Percentiles rank a stretch among this genome's conserved stretches.
Conservation (phyloP, 768 basidiomycete genomes). For the Amanita exitialis region DNA sequence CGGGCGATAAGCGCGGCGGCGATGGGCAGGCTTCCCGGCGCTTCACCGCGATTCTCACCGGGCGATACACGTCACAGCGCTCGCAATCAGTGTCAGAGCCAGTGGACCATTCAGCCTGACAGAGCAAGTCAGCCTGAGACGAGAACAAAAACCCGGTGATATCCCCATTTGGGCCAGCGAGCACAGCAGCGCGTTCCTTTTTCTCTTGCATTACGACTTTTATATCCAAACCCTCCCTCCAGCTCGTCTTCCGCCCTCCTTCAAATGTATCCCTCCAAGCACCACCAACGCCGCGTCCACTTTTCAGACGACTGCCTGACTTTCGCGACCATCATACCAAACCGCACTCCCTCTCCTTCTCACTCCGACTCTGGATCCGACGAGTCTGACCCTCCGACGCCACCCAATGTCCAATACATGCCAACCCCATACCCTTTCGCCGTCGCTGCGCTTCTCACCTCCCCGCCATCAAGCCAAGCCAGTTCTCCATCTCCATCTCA, state of each 20-base stretch:
- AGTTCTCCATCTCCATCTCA: background rate
- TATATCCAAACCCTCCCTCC: constrained; percentile 10
- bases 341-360: constrained; percentile 26
- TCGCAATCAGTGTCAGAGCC: background rate
- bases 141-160: background rate
- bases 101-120: background rate
- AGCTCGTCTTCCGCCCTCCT: constrained; percentile 1
- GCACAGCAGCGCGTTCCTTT: constrained; percentile 7
- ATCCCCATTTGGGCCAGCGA: background rate
- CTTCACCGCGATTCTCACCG: no score
- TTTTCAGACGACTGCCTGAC: constrained; percentile 16
- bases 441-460: constrained; percentile 12
- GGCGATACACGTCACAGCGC: no score
- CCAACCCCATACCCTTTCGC: constrained; percentile 22
- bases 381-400: constrained; percentile 21
- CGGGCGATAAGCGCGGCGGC: background rate
- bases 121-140: background rate
- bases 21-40: background rate
- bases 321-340: constrained; percentile 12
- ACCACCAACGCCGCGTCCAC: constrained; percentile 23
- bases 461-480: constrained; percentile 8
- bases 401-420: constrained; percentile 22
- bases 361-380: constrained; percentile 14
- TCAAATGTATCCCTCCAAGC: background rate
- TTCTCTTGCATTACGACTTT: constrained; percentile 4